phyloP scores from a whole-genome alignment of 805 yeast genomes.

The Yarrowia sp. region DNA sequence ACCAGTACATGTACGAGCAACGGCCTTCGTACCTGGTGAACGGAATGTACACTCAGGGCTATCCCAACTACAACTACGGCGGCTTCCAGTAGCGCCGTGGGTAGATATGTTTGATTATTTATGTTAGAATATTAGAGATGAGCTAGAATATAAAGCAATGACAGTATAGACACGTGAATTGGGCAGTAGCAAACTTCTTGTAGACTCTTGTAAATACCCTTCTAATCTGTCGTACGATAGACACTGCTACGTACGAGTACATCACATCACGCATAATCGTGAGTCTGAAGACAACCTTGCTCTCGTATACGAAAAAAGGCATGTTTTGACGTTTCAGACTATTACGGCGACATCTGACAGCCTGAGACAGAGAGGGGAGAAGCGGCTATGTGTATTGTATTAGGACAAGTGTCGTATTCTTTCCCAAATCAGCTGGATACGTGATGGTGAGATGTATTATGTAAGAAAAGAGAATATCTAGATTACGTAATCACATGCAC shows the following conservation, averaged over 20 bases:
- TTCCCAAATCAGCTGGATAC: no score
- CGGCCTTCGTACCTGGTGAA: conserved; percentile 37
- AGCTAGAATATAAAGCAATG: conserved; percentile 38
- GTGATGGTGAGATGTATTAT: no score
- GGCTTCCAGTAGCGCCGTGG: conserved; percentile 15
- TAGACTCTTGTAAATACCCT: no score
- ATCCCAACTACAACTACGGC: conserved; percentile 38
- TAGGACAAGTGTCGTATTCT: no score
- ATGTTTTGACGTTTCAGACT: conserved; percentile 6
- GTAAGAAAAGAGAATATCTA: no score
- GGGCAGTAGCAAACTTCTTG: no score
- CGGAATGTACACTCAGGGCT: conserved; percentile 37
- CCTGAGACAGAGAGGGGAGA: not conserved
- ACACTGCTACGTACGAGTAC: no score
- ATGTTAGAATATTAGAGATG: conserved; percentile 39
- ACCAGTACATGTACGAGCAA: conserved; percentile 38
- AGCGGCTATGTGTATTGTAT: no score
- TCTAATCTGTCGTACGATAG: no score
- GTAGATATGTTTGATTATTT: conserved; percentile 35
- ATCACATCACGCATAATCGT: not conserved
- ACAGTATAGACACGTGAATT: not conserved
- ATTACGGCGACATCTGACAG: not conserved
- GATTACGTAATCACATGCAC: no score
- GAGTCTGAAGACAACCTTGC: conserved; percentile 26
- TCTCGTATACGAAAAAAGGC: conserved; percentile 9